Evolutionary conservation across 306 rosid species (phyloP), one percentile per base, ranked within the genome.

Genomic region (Gastrolobium villosum): DNA sequence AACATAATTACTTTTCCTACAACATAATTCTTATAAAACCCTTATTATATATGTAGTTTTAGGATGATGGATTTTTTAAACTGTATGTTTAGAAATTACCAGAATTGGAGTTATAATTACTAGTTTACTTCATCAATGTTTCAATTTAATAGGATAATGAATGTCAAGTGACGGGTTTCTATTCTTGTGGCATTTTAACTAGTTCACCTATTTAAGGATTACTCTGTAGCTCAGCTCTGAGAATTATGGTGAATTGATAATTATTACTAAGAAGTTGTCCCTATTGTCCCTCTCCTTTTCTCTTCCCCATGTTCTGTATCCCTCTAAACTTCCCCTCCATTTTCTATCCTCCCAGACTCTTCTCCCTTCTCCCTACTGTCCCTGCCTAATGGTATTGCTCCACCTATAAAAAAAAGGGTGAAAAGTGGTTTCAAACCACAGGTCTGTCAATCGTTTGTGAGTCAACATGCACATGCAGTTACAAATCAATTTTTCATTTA

Each of bases 151-250:
- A 37, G 8, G 54, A 32, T 4, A 13, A 3, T 46, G 71, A 26
- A 2, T 6, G n/a, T 70, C n/a, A 5, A 28, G 13, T 32, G 30
- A 49, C 26, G 62, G 36, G 28, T 15, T 35, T 52, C 63, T 1
- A 36, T 35, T 10, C 20, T 70, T 52, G 35, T 5, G n/a, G 59
- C 40, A 46, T 44, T 52, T 53, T 36, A 31, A 5, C 61, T 20
- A 31, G 48, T 48, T 55, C 35, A 45, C 77, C 15, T 3, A 11
- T 20, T 28, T 31, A 28, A 61, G 59, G 78, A 57, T 59, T 43
- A 31, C 1, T 53, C 2, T 14, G 36, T 37, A 37, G 9, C 41
- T 11, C 13, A 76, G 39, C 32, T 57, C 14, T 35, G 28, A 46
- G 60, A 26, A n/a, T 36, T 48, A 26, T 10, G 0, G 36, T 50